These are phyloP conservation scores for Fusarium sp. DNA, from an alignment of 2,329 filamentous ascomycete genomes.

Conservation along the genomic window DNA sequence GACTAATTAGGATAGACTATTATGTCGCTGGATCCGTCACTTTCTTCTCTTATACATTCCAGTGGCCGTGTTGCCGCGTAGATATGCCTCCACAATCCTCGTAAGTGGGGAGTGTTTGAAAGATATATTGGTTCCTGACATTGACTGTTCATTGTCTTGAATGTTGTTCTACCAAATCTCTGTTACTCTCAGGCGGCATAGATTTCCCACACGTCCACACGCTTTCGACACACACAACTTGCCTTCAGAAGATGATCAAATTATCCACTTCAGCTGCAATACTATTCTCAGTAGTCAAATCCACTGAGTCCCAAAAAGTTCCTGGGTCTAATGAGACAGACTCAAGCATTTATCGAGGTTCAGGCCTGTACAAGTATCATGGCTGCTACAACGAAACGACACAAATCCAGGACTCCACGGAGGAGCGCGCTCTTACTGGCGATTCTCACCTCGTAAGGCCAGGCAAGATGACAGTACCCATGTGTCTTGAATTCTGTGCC, in stretches of 20 bases:
- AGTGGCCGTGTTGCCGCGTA: not conserved
- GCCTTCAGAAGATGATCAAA: not conserved
- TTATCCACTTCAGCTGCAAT: not conserved
- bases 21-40: conserved; percentile 11
- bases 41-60: conserved; percentile 21
- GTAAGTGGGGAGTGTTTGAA: not conserved
- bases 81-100: not conserved
- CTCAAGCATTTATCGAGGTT: conserved; percentile 50
- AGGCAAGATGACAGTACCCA: conserved; percentile 62
- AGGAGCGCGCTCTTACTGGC: conserved; percentile 59
- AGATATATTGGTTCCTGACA: not conserved
- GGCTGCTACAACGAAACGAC: conserved; percentile 71
- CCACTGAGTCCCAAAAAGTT: conserved; percentile 27
- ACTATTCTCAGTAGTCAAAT: conserved; percentile 20
- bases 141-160: not conserved
- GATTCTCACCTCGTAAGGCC: conserved; percentile 54
- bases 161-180: not conserved
- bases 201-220: too few species aligned
- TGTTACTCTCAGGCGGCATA: not conserved
- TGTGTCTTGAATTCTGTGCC: conserved; percentile 64
- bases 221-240: not conserved
- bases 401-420: conserved; percentile 53
- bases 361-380: conserved; percentile 59
- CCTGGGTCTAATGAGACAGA: conserved; percentile 11
- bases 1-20: not conserved